Evolutionary conservation across 306 rosid genomes (phyloP).

Genomic region (Quercus bicolor): DNA sequence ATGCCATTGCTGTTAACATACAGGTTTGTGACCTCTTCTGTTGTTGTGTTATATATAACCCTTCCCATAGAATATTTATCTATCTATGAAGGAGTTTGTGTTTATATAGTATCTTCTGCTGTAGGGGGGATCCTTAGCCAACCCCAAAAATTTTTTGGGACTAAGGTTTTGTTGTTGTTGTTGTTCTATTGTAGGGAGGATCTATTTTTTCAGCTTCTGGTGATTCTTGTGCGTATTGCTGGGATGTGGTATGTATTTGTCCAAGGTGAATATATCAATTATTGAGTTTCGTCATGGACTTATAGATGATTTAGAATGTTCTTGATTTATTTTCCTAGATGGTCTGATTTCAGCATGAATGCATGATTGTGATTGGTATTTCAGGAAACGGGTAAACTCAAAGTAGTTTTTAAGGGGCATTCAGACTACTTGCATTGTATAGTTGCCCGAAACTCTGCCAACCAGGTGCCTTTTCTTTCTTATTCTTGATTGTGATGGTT

Average conservation of each 20-base stretch:
- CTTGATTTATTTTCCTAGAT: constrained; percentile 1
- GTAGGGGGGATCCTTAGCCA: constrained; percentile 44
- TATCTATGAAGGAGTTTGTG: constrained; percentile 8
- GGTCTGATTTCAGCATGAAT: constrained; percentile 12
- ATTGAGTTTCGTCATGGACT: neutral
- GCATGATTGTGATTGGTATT: constrained; percentile 23
- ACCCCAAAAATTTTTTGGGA: too few species aligned
- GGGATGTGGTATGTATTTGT: constrained; percentile 91
- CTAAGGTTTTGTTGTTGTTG: too few species aligned
- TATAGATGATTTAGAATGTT: neutral
- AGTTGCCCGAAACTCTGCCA: constrained; percentile 72
- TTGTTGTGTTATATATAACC: neutral
- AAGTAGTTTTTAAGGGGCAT: constrained; percentile 81
- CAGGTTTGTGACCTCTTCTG: constrained; percentile 39
- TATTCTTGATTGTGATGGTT: constrained; percentile 3
- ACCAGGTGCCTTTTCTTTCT: constrained; percentile 54
- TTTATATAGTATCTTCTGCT: constrained; percentile 22
- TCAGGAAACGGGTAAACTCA: constrained; percentile 75
- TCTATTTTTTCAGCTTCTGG: constrained; percentile 85
- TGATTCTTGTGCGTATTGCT: constrained; percentile 90
- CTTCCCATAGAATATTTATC: constrained; percentile 5
- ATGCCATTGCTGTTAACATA: constrained; percentile 73
- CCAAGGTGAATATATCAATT: constrained; percentile 40
- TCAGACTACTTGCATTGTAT: constrained; percentile 80
- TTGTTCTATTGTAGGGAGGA: constrained; percentile 50